A percentile compares a stretch with the other conserved stretches of the same genome.
Evolutionary conservation across 805 yeast species (phyloP).

Genomic region (Pichia ethanolica): DNA sequence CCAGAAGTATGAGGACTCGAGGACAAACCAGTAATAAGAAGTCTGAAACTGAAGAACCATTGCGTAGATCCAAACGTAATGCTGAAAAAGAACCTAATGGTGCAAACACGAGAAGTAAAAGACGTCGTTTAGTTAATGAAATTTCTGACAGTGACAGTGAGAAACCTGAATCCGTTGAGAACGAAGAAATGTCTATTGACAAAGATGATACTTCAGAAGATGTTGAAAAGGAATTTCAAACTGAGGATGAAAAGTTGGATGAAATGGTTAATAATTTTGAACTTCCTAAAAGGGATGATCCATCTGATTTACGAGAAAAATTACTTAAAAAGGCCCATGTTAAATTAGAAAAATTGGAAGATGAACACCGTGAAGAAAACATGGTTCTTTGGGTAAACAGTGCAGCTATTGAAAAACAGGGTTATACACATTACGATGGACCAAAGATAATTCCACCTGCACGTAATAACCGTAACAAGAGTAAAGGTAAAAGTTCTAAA

Average conservation of each 20-base stretch:
- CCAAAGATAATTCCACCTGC: constrained; percentile 16
- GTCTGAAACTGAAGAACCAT: background rate
- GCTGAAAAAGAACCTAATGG: constrained; percentile 14
- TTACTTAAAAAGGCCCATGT: constrained; percentile 14
- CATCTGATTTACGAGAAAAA: background rate
- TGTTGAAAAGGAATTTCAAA: background rate
- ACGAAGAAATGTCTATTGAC: constrained; percentile 14
- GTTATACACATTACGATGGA: constrained; percentile 52
- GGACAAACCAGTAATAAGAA: background rate
- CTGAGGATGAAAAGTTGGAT: background rate
- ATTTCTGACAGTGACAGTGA: background rate
- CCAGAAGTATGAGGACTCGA: constrained; percentile 7
- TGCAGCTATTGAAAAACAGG: constrained; percentile 44
- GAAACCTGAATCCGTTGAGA: constrained; percentile 17
- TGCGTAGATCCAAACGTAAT: constrained; percentile 11
- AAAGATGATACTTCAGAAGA: background rate
- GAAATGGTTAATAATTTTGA: constrained; percentile 20
- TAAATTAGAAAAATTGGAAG: constrained; percentile 22
- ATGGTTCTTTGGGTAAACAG: constrained; percentile 47
- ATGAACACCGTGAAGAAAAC: constrained; percentile 16
- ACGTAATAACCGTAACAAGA: constrained; percentile 6
- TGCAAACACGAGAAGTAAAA: constrained; percentile 8
- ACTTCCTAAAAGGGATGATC: background rate
- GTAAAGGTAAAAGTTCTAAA: background rate
- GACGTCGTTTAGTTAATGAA: constrained; percentile 5